Base-by-base conservation (phyloP, 768 basidiomycete genomes). In the Phylloporus arenicola region DNA sequence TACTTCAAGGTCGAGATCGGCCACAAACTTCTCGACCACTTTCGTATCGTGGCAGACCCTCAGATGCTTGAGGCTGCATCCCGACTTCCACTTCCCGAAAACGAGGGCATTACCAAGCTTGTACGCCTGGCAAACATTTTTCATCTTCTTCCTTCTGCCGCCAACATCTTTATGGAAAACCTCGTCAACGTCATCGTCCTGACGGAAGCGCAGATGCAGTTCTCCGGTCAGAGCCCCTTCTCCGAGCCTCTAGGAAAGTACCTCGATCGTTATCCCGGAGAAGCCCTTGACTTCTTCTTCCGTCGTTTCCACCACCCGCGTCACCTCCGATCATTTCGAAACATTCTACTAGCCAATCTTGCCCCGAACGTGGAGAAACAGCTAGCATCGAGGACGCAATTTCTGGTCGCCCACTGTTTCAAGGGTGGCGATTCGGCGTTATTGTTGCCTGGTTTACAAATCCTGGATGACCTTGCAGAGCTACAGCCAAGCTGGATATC, bases 1-100 rank as follows among this genome's bases (percentile, higher is more conserved):
- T 98, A 99, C 71, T 99, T 99, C 83, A 98, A 97, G 68, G 95
- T 99, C 16, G 96, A 99, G 72, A 98, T 99, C 52, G 96, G 96
- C 1, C 82, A 90, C 67, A 99, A 99, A 70, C 81, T 99, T 7
- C 75, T 99, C 19, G 96, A 98, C 60, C 96, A 99, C 65, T 97
- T 95, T 71, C 84, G 86, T 38, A 83, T 87, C 33, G 86, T 99
- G 19, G 90, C 95, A 22, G 92, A 95, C 61, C 86, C 91, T 13
- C 84, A 85, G 56, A 84, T 90, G 74, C 76, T 97, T 24, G 78
- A 80, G 50, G 82, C 81, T 42, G 87, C 93, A 0, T 83, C 92
- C 0, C 81, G 83, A 51, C 76, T 88, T 5, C 89, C 92, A 1
- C 72, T 91, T 20, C 78, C 82, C 14, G 92, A 95, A 55, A 93